Base-by-base conservation (phyloP, 2,329 filamentous ascomycete genomes). In the Atkinsonella hypoxylon region DNA sequence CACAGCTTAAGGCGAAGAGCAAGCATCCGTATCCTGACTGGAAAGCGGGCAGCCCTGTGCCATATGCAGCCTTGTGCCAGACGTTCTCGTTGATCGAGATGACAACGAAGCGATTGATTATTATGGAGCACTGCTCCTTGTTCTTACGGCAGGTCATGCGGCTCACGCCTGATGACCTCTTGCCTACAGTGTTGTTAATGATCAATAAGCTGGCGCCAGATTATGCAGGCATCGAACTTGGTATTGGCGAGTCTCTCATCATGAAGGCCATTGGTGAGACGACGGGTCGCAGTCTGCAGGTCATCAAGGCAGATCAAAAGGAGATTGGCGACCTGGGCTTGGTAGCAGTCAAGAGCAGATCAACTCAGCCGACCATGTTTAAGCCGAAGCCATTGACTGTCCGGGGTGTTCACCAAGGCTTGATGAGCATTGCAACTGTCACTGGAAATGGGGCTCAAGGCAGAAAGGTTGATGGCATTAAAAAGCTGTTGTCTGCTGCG, bases 241-340 rank as follows among this genome's bases (percentile, higher is more conserved):
- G 93, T n/a, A 98, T 98, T 59, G 93, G 93, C 51, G 93, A 98
- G 69, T 97, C 91, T 0, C 70, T 98, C 30, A 96, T 98, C 61
- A 97, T 97, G 90, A 98, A 97, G 67, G 88, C 93, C 5, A 95
- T 98, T 61, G 91, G 91, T 11, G 91, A 97, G 70, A 86, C 84
- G 31, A 98, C 93, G 0, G 93, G 93, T 10, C 83, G 93, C 54
- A 95, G 83, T 61, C 69, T 96, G 45, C 78, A 84, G 38, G 83
- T 95, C 48, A 95, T 98, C 73, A 97, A 96, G 70, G 82, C 86
- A 46, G 90, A 97, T 59, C 93, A 98, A 63, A 89, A 93, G 61
- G 89, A 96, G 60, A 95, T 97, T 67, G 93, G 93, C 49, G 93
- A 98, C 66, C 76, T 98, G 11, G 93, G 93, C 11, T 74, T 97